Conservation (phyloP, 345 rosid species). For the Citrus maxima region DNA sequence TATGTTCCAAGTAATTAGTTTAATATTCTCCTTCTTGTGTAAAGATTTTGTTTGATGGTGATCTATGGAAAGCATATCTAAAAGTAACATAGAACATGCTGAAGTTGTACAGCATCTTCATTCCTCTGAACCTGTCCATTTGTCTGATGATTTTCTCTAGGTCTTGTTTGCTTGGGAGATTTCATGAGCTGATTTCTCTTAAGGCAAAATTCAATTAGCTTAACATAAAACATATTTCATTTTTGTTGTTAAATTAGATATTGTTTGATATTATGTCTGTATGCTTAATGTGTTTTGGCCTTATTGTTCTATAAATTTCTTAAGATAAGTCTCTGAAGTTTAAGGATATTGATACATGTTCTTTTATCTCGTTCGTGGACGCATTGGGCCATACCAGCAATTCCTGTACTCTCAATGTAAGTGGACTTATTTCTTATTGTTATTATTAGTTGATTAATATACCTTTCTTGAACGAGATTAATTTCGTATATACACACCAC, state of each 20-base stretch:
- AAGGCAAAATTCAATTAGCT: not conserved
- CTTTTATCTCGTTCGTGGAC: slow-evolving; percentile 32
- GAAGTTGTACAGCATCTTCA: not conserved
- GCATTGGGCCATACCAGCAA: slow-evolving; percentile 64
- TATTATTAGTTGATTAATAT: slow-evolving; percentile 8
- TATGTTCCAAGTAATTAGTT: not conserved
- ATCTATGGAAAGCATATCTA: not conserved
- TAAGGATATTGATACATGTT: slow-evolving; percentile 29
- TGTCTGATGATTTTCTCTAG: not conserved
- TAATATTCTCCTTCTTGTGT: not conserved
- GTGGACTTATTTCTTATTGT: slow-evolving; percentile 32
- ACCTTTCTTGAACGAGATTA: not conserved
- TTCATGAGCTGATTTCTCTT: slow-evolving; percentile 9
- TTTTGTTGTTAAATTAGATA: not conserved
- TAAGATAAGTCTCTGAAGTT: not conserved
- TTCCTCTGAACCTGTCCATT: slow-evolving; percentile 2
- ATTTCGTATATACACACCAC: too few species aligned
- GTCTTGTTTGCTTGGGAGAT: slow-evolving; percentile 10
- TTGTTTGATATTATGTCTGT: not conserved
- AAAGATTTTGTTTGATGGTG: not conserved
- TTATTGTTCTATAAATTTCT: not conserved
- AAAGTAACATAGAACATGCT: not conserved
- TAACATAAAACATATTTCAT: not conserved
- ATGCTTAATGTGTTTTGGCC: not conserved
- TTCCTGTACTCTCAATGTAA: slow-evolving; percentile 96